These are phyloP conservation scores for Hygrocybe coccinea DNA, from an alignment of 768 basidiomycete genomes.

Conservation along the genomic window DNA sequence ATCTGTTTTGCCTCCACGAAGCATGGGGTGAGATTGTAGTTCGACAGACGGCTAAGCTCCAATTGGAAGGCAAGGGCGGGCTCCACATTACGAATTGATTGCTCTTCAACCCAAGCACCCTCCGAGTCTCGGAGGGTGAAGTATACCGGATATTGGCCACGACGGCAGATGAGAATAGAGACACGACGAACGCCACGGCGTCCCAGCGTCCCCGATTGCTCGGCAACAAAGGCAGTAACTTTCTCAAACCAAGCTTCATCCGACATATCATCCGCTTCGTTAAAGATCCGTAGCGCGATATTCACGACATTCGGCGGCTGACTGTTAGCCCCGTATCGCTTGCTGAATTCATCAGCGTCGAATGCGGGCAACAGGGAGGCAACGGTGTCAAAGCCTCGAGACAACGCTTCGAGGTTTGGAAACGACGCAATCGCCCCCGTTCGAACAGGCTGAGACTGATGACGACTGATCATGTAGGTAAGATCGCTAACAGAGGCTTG, in stretches of 20 bases:
- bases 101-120: slow-evolving; percentile 84
- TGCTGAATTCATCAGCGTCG: slow-evolving; percentile 62
- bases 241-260: slow-evolving; percentile 75
- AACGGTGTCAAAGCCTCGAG: slow-evolving; percentile 70
- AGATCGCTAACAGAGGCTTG: slow-evolving; percentile 94
- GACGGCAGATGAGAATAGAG: slow-evolving; percentile 87
- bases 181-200: slow-evolving; percentile 86
- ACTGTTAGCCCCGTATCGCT: slow-evolving; percentile 66
- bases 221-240: slow-evolving; percentile 68
- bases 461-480: slow-evolving; percentile 83
- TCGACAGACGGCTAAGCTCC: slow-evolving; percentile 91
- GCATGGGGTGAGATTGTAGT: slow-evolving; percentile 94
- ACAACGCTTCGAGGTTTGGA: slow-evolving; percentile 63
- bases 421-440: slow-evolving; percentile 91
- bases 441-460: slow-evolving; percentile 84
- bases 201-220: slow-evolving; percentile 53
- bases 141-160: slow-evolving; percentile 89
- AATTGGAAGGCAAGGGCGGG: slow-evolving; percentile 97
- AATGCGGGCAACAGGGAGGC: slow-evolving; percentile 70
- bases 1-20: slow-evolving; percentile 97
- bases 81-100: slow-evolving; percentile 96
- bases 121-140: slow-evolving; percentile 79
- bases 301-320: slow-evolving; percentile 93
- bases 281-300: slow-evolving; percentile 84
- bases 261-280: slow-evolving; percentile 68